Conservation (phyloP, 139 green algal genomes). For the Asterochloris sp. region DNA sequence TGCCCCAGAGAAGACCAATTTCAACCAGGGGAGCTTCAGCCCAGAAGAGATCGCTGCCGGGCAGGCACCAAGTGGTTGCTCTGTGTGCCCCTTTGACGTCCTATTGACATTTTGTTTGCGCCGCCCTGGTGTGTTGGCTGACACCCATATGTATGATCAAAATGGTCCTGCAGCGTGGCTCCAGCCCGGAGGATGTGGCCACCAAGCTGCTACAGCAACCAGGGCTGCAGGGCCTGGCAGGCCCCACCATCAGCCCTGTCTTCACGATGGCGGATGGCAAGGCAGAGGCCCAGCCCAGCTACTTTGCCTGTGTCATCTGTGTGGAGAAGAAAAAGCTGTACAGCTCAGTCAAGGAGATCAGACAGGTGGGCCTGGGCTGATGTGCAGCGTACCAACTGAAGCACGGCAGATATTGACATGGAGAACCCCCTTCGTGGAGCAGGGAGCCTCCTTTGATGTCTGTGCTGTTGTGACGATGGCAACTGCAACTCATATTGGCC, state of each 20-base stretch:
- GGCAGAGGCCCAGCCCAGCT: slow-evolving; percentile 28
- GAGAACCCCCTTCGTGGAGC: too few relatives aligned
- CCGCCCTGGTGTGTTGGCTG: too few relatives aligned
- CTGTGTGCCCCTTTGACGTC: too few relatives aligned
- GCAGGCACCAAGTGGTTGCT: too few relatives aligned
- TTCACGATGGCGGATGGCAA: slow-evolving; percentile 38
- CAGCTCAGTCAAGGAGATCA: slow-evolving; percentile 75
- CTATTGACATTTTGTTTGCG: too few relatives aligned
- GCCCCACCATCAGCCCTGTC: slow-evolving; percentile 86
- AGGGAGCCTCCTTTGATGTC: neutral
- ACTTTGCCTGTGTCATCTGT: slow-evolving; percentile 80
- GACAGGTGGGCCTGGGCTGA: slow-evolving; percentile 48
- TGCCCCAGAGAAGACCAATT: too few relatives aligned
- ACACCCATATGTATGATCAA: too few relatives aligned
- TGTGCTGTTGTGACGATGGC: neutral
- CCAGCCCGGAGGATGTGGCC: slow-evolving; percentile 30
- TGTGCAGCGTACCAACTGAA: neutral
- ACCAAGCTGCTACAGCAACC: slow-evolving; percentile 45
- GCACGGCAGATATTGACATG: too few relatives aligned
- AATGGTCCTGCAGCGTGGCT: too few relatives aligned
- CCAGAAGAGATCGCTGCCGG: too few relatives aligned
- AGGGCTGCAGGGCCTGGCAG: slow-evolving; percentile 61
- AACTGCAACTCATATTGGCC: neutral
- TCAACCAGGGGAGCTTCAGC: too few relatives aligned
- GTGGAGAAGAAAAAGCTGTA: slow-evolving; percentile 91